These are phyloP conservation scores for Fragaria nilgerrensis DNA, from an alignment of 306 rosid species.

Conservation along the genomic window DNA sequence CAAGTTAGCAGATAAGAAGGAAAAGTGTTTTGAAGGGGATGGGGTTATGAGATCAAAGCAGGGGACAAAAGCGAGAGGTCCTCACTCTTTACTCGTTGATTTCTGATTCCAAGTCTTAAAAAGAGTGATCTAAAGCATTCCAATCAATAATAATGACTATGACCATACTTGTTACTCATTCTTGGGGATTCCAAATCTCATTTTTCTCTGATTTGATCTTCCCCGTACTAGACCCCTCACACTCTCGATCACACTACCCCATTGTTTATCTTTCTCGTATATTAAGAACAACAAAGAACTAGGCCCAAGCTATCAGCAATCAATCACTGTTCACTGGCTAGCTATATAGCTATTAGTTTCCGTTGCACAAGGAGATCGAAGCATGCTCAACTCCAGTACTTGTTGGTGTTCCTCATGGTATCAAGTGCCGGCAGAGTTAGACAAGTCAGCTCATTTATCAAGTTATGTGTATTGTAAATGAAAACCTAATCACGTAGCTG, in stretches of 20 bases:
- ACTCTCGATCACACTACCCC: not conserved
- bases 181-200: constrained; percentile 18
- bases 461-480: not conserved
- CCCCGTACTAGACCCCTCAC: not conserved
- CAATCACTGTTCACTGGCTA: not conserved
- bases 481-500: not conserved
- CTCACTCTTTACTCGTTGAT: not conserved
- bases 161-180: constrained; percentile 15
- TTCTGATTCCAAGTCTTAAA: constrained; percentile 22
- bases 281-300: not conserved
- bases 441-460: not conserved
- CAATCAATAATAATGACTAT: constrained; percentile 21
- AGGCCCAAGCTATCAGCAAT: not conserved
- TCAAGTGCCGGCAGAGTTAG: not conserved
- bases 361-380: not conserved
- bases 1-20: constrained; percentile 28
- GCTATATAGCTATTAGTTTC: not conserved
- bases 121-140: constrained; percentile 3
- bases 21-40: constrained; percentile 19
- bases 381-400: not conserved
- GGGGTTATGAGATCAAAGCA: constrained; percentile 21
- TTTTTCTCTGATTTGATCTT: constrained; percentile 5
- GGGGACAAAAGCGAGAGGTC: constrained; percentile 34
- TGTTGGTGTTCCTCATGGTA: not conserved
- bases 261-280: not conserved